These are phyloP conservation scores for Alternaria triticina DNA, from an alignment of 2,329 filamentous ascomycete species.

Conservation along the genomic window DNA sequence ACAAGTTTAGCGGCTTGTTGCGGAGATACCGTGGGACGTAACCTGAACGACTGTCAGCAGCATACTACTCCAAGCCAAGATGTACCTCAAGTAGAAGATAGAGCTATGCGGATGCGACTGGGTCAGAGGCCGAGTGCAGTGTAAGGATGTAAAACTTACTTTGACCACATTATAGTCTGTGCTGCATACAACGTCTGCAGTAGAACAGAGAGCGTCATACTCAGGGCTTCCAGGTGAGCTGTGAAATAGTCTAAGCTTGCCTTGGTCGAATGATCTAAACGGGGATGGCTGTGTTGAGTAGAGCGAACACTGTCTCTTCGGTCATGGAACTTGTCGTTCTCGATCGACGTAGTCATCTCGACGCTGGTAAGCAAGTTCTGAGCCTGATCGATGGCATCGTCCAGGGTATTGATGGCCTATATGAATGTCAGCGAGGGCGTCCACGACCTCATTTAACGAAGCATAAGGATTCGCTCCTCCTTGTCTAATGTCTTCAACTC, in stretches of 20 bases:
- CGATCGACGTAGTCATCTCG: conserved; percentile 25
- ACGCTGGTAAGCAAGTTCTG: conserved; percentile 37
- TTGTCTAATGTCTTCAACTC: neutral
- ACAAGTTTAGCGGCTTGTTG: conserved; percentile 41
- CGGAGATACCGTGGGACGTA: conserved; percentile 41
- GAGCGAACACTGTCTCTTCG: conserved; percentile 7
- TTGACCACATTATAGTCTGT: conserved; percentile 48
- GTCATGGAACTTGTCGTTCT: conserved; percentile 4
- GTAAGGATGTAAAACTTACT: conserved; percentile 28
- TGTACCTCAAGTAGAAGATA: neutral
- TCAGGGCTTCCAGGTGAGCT: conserved; percentile 44
- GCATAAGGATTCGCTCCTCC: neutral
- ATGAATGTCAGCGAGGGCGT: conserved; percentile 11
- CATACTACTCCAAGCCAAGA: neutral
- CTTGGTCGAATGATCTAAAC: conserved; percentile 15
- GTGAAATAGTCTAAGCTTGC: conserved; percentile 41
- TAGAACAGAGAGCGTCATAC: conserved; percentile 46
- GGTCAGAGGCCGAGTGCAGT: neutral
- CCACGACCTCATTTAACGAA: neutral
- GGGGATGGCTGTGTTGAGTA: conserved; percentile 1
- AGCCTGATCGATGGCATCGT: conserved; percentile 44
- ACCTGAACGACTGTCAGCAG: conserved; percentile 18
- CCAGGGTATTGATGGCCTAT: conserved; percentile 42
- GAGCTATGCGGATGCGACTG: neutral
- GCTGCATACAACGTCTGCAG: conserved; percentile 48